phyloP scores from a whole-genome alignment of 116 monocot genomes.

The Cymodocea nodosa region DNA sequence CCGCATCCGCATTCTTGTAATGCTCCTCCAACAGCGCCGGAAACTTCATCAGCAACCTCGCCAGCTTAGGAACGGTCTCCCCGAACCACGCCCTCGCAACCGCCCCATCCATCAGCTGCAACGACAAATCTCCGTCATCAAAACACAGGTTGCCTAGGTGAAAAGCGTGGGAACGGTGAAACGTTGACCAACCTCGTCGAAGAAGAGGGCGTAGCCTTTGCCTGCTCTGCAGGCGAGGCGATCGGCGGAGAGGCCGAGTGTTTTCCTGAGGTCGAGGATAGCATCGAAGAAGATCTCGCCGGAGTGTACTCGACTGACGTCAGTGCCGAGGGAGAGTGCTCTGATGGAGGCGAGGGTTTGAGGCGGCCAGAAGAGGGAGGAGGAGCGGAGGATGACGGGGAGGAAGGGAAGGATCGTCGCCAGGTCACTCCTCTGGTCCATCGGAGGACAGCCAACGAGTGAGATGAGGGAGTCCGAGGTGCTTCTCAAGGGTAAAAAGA shows the following conservation, averaged over 20 bases:
- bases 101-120: constrained; percentile 54
- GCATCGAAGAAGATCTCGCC: constrained; percentile 55
- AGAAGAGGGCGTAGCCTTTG: constrained; percentile 59
- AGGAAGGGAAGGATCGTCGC: constrained; percentile 54
- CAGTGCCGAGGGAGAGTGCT: constrained; percentile 52
- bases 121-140: not conserved
- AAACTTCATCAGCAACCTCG: constrained; percentile 41
- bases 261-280: constrained; percentile 47
- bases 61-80: constrained; percentile 53
- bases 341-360: constrained; percentile 35
- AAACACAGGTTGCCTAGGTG: not conserved
- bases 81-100: constrained; percentile 67
- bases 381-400: constrained; percentile 47
- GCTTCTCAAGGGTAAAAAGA: too few relatives aligned
- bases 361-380: constrained; percentile 56
- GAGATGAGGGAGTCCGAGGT: too few relatives aligned
- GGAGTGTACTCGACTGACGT: constrained; percentile 56
- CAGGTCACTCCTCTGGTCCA: constrained; percentile 54
- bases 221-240: constrained; percentile 24
- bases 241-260: constrained; percentile 37
- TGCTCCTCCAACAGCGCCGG: constrained; percentile 66
- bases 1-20: constrained; percentile 38
- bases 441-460: too few relatives aligned
- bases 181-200: constrained; percentile 42
- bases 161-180: too few relatives aligned